Evolutionary conservation across 306 rosid genomes (phyloP), one percentile per base, ranked within the genome.

Genomic region (Herpetospermum pedunculosum): DNA sequence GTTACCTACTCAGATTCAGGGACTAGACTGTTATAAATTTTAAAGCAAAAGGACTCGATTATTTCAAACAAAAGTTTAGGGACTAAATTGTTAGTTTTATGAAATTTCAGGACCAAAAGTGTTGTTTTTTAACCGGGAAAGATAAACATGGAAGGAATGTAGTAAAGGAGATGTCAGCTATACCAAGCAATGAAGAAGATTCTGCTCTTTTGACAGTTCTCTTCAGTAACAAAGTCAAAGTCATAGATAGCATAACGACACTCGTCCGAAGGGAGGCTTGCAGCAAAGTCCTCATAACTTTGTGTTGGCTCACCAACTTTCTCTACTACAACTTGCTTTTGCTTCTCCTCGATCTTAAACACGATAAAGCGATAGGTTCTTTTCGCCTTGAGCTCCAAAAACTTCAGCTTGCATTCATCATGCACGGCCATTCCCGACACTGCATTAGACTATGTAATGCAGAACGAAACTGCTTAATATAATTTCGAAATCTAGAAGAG

Each of bases 171-270:
- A 5, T 7, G 5, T 29, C n/a, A 43, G 71, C 18, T 70, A 73
- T 88, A 88, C 97, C 95, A 91, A 0, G 89, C 97, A 72, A 91
- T 84, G 79, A 91, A 91, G 83, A 91, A 88, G 68, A 91, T 91
- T 77, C 87, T 78, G 84, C 97, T 88, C 83, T 91, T 91, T 72
- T 86, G 97, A 77, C 87, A 82, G 59, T 85, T 85, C 83, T 91
- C 97, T 47, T 77, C 84, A 0, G 97, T 91, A 65, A 91, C 89
- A 69, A 88, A 91, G 46, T 91, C 97, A 54, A 91, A 91, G 81
- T 91, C 97, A 43, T 85, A 91, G 74, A 91, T 86, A 68, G 97
- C 97, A 72, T 88, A 91, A 35, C 95, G 95, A 53, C 97, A 91
- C 78, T 91, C 97, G 52, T 91, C 88, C 12, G 89, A 80, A 0